A percentile compares a stretch with the other conserved stretches of the same genome.
Evolutionary conservation across 2,329 filamentous ascomycete genomes (phyloP).

Genomic region (Malbranchea zuffiana): DNA sequence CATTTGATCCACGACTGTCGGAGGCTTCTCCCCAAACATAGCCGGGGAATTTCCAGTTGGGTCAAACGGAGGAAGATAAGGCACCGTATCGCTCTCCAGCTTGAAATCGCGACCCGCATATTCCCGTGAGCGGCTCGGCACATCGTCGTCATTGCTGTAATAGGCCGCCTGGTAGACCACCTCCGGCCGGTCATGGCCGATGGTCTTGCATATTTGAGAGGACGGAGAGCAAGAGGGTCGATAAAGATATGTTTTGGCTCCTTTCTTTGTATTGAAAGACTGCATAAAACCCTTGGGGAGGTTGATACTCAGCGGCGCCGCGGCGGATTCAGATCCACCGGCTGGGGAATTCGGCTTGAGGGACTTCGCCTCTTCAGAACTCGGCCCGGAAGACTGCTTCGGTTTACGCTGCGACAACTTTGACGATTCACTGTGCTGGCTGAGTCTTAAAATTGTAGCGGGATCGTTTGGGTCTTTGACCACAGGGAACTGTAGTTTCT

Average conservation of each 20-base stretch:
- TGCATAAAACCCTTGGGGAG: slow-evolving; percentile 17
- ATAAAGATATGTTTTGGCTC: slow-evolving; percentile 20
- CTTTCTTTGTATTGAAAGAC: slow-evolving; percentile 22
- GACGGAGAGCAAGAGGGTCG: slow-evolving; percentile 18
- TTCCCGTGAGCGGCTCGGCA: slow-evolving; percentile 64
- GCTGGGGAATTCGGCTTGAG: not conserved
- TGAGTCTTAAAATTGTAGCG: slow-evolving; percentile 52
- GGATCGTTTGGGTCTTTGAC: slow-evolving; percentile 66
- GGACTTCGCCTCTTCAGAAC: no score
- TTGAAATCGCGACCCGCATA: slow-evolving; percentile 83
- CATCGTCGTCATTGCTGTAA: slow-evolving; percentile 74
- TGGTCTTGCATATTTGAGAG: slow-evolving; percentile 44
- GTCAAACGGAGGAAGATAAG: slow-evolving; percentile 72
- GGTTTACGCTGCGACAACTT: slow-evolving; percentile 29
- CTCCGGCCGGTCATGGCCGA: slow-evolving; percentile 49
- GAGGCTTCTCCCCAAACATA: slow-evolving; percentile 44
- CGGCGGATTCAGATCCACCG: not conserved
- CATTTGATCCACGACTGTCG: slow-evolving; percentile 40
- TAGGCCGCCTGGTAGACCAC: slow-evolving; percentile 75
- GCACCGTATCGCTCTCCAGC: slow-evolving; percentile 61
- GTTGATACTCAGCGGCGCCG: slow-evolving; percentile 11
- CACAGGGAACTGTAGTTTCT: slow-evolving; percentile 55
- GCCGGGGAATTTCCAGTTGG: slow-evolving; percentile 47
- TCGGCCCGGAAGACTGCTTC: not conserved
- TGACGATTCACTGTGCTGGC: slow-evolving; percentile 51